A percentile compares a stretch with the other conserved stretches of the same genome.
These are phyloP conservation scores for Penicillium odoratum DNA, from an alignment of 495 filamentous ascomycete species.

Conservation along the genomic window DNA sequence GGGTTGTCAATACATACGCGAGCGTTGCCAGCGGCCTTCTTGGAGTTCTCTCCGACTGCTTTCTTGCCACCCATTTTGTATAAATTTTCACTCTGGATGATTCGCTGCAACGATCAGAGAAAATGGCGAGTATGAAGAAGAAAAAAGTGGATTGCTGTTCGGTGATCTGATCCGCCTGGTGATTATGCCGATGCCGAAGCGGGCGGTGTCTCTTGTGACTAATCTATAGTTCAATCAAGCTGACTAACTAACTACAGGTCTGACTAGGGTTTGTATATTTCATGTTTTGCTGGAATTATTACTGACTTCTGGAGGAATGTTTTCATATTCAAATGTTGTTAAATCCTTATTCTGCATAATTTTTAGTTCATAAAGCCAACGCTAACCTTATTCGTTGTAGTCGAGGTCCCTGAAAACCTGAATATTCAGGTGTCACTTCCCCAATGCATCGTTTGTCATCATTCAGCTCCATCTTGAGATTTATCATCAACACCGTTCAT, in stretches of 20 bases:
- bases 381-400: not conserved
- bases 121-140: slow-evolving; percentile 10
- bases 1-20: slow-evolving; percentile 42
- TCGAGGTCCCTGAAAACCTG: not conserved
- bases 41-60: slow-evolving; percentile 68
- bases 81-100: not conserved
- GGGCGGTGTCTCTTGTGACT: slow-evolving; percentile 25
- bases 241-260: too few relatives aligned
- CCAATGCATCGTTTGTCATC: slow-evolving; percentile 17
- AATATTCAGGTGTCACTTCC: slow-evolving; percentile 10
- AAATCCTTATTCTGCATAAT: not conserved
- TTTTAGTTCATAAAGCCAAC: not conserved
- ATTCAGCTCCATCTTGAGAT: slow-evolving; percentile 1
- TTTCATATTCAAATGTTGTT: not conserved
- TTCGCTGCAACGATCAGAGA: not conserved
- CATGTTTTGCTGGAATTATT: not conserved
- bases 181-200: slow-evolving; percentile 30
- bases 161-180: slow-evolving; percentile 30
- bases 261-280: not conserved
- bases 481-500: not conserved
- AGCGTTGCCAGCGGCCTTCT: slow-evolving; percentile 89
- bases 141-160: slow-evolving; percentile 18
- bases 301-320: too few relatives aligned
- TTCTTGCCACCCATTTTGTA: slow-evolving; percentile 59
- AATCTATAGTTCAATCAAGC: slow-evolving; percentile 7